Percentiles rank a stretch among this genome's conserved stretches.
phyloP scores from a whole-genome alignment of 1,284 basidiomycete species.

The Schizophyllum amplum region DNA sequence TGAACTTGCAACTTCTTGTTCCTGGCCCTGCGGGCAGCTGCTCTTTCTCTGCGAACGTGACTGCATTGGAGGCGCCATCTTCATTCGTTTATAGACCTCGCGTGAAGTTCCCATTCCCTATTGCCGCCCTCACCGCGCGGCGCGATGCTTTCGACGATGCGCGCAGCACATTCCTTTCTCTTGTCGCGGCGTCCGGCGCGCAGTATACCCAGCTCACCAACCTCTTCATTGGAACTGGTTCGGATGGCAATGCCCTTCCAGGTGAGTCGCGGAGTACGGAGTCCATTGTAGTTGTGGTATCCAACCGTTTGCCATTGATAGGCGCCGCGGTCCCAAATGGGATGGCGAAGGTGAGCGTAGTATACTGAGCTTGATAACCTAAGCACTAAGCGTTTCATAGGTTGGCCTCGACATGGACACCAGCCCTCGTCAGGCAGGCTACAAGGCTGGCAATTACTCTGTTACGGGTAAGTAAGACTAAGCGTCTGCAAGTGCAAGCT shows the following conservation, averaged over 20 bases:
- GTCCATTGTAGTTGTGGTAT: not conserved
- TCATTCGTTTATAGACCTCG: not conserved
- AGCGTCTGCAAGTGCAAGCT: no score
- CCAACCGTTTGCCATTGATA: slow-evolving; percentile 7
- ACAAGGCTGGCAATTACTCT: slow-evolving; percentile 33
- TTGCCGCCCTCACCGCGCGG: not conserved
- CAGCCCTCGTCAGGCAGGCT: slow-evolving; percentile 37
- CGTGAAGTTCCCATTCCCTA: not conserved
- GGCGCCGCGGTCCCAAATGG: slow-evolving; percentile 41
- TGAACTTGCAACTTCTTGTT: not conserved
- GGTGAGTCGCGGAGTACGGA: slow-evolving; percentile 18
- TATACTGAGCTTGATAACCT: not conserved
- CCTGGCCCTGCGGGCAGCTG: not conserved
- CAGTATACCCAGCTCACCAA: slow-evolving; percentile 35
- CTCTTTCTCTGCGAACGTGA: not conserved
- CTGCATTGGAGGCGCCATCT: not conserved
- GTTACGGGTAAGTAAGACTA: slow-evolving; percentile 21
- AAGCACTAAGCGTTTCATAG: slow-evolving; percentile 16
- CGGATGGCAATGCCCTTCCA: slow-evolving; percentile 40
- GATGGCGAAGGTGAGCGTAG: slow-evolving; percentile 35
- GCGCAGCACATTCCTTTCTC: not conserved
- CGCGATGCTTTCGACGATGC: not conserved
- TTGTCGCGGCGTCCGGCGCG: not conserved
- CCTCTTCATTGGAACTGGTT: slow-evolving; percentile 40
- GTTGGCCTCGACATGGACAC: slow-evolving; percentile 42